Conservation (phyloP, 1,284 basidiomycete genomes). For the Grifola frondosa region DNA sequence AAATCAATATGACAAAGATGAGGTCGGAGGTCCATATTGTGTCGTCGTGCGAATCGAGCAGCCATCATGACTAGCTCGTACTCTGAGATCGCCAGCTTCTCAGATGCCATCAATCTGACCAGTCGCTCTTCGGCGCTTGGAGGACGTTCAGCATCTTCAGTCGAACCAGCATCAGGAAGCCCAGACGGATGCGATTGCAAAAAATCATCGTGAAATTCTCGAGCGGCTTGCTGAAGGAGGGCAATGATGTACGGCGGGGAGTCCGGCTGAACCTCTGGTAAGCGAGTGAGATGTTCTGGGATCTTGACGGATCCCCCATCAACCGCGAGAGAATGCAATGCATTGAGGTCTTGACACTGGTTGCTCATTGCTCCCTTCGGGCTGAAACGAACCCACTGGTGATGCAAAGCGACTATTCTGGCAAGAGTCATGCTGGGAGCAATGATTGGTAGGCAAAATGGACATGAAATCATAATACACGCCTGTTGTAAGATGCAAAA, state of each 20-base stretch:
- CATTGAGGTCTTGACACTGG: constrained; percentile 68
- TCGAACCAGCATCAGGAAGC: too few relatives aligned
- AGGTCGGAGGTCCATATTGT: constrained; percentile 42
- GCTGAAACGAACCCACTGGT: constrained; percentile 55
- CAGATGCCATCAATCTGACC: constrained; percentile 43
- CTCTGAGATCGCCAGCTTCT: constrained; percentile 54
- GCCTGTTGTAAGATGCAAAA: constrained; percentile 66
- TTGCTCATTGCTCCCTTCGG: constrained; percentile 57
- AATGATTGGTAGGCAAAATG: background rate
- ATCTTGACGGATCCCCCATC: constrained; percentile 61
- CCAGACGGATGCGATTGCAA: constrained; percentile 6
- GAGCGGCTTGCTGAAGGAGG: constrained; percentile 46
- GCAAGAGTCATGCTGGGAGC: constrained; percentile 39
- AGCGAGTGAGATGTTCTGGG: constrained; percentile 51
- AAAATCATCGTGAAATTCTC: constrained; percentile 45
- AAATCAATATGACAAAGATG: constrained; percentile 54
- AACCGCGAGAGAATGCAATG: constrained; percentile 64
- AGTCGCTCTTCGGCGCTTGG: constrained; percentile 40
- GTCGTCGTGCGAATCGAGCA: constrained; percentile 42
- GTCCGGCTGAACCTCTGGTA: constrained; percentile 35
- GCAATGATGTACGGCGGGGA: constrained; percentile 51
- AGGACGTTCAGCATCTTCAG: too few relatives aligned
- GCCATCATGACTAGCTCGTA: constrained; percentile 57
- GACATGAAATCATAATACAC: constrained; percentile 14
- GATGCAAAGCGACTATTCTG: constrained; percentile 52